Evolutionary conservation across 2,329 filamentous ascomycete species (phyloP).

Genomic region (Pestalotiopsis sp.): DNA sequence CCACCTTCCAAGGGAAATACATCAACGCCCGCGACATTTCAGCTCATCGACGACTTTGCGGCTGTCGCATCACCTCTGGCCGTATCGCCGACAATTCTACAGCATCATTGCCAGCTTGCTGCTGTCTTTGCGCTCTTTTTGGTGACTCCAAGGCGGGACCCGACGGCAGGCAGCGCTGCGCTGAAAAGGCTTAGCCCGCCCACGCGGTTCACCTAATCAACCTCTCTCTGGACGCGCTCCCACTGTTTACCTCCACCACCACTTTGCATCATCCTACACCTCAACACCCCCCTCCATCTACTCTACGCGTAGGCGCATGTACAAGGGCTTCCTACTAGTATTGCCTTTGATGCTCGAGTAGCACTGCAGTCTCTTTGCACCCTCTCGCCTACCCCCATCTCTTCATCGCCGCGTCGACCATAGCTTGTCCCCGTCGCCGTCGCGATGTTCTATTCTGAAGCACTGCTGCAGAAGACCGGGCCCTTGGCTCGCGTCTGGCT

Average conservation of each 20-base stretch:
- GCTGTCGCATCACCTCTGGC: conserved; percentile 8
- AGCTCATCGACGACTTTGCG: background rate
- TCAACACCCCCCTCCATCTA: conserved; percentile 3
- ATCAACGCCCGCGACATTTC: background rate
- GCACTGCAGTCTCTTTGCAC: background rate
- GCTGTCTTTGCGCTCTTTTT: conserved; percentile 10
- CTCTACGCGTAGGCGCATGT: conserved; percentile 5
- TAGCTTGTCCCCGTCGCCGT: conserved; percentile 27
- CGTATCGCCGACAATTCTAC: background rate
- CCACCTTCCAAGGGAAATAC: background rate
- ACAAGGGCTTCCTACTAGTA: background rate
- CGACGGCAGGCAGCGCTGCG: background rate
- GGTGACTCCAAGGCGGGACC: background rate
- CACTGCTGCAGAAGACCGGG: conserved; percentile 93
- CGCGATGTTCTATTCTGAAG: conserved; percentile 97
- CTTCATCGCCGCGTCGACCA: conserved; percentile 16
- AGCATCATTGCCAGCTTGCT: background rate
- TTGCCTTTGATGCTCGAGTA: conserved; percentile 18
- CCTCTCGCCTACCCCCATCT: background rate
- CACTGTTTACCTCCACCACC: conserved; percentile 12
- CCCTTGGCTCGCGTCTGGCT: conserved; percentile 97
- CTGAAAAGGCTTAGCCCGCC: background rate
- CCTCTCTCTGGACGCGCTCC: conserved; percentile 6
- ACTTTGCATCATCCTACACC: background rate
- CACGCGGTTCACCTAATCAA: conserved; percentile 10